A percentile compares a stretch with the other conserved stretches of the same genome.
Conservation (phyloP, 73 alveolate genomes). For the Diophrys sp. region DNA sequence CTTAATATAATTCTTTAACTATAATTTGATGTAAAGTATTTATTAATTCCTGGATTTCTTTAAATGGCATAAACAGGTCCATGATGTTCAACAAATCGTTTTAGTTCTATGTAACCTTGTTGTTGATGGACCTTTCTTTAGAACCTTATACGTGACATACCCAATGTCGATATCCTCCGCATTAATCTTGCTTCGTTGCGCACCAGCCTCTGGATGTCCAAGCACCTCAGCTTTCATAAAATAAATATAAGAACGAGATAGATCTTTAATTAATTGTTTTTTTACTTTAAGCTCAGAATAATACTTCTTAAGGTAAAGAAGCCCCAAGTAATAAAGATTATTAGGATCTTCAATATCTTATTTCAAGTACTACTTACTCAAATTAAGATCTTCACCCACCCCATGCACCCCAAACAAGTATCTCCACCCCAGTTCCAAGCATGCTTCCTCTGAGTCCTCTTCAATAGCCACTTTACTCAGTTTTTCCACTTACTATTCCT, state of each 20-base stretch:
- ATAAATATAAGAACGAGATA: background rate
- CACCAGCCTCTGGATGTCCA: background rate
- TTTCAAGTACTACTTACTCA: background rate
- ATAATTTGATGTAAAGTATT: too few relatives aligned
- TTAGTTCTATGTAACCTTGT: too few relatives aligned
- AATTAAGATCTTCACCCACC: background rate
- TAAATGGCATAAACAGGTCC: slow-evolving; percentile 93
- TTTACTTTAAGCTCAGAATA: background rate
- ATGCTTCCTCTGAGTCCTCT: background rate
- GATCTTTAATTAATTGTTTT: background rate
- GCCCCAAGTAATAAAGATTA: background rate
- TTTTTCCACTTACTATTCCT: too few relatives aligned
- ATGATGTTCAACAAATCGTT: slow-evolving; percentile 95
- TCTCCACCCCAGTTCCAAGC: background rate
- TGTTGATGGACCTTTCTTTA: background rate
- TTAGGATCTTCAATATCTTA: background rate
- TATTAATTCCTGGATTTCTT: slow-evolving; percentile 91
- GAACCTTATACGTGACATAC: background rate
- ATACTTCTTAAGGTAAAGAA: background rate
- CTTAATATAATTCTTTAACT: too few relatives aligned
- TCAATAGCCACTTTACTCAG: background rate
- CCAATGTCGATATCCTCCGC: background rate
- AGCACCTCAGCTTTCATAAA: background rate
- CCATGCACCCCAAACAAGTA: background rate
- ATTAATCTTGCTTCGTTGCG: background rate